Base-by-base conservation (phyloP, 1,284 basidiomycete species). In the Ustilago nuda region DNA sequence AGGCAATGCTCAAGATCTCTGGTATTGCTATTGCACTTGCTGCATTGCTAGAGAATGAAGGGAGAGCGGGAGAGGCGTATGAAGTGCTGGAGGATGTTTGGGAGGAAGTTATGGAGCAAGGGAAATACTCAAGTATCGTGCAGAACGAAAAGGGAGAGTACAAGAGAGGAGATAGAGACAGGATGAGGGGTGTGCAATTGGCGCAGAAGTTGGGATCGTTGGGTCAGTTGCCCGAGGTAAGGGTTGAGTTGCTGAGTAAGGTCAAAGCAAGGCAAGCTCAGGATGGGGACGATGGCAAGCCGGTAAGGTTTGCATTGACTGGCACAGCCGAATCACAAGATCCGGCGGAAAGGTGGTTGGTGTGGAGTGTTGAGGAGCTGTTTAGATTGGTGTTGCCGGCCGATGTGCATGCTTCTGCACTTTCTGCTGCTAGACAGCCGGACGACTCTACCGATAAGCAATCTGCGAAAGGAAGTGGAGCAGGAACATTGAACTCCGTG, bases 301-400 rank as follows among this genome's bases (percentile, higher is more conserved):
- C 45, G 56, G 61, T 30, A 23, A 56, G 32, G 57, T 66, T 72
- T 65, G 23, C 48, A 6, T 35, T 72, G 30, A 74, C 72, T n/a
- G 74, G 70, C 8, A 76, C 72, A 0, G 59, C 72, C 2, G 61
- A 63, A 2, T 70, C 73, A 23, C 51, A 61, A 32, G 79, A 82
- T 17, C 75, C 78, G 0, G 76, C 78, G 8, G 86, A 86, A 56
- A 61, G 76, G 32, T 82, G 82, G 71, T 64, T 86, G n/a, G 73
- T 78, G 0, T 86, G 86, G 86, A 84, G 82, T 61, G 83, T 86
- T 27, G 82, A 83, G 45, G 84, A 85, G 69, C 73, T 84, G 23
- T 70, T 84, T 51, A 58, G 76, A 6, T 69, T 85, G 23, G 56
- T 69, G 0, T 39, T 80, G 9, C 78, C 74, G 0, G 48, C 61